Evolutionary conservation across 306 rosid genomes (phyloP), one percentile per base, ranked within the genome.

Genomic region (Corylus avellana): DNA sequence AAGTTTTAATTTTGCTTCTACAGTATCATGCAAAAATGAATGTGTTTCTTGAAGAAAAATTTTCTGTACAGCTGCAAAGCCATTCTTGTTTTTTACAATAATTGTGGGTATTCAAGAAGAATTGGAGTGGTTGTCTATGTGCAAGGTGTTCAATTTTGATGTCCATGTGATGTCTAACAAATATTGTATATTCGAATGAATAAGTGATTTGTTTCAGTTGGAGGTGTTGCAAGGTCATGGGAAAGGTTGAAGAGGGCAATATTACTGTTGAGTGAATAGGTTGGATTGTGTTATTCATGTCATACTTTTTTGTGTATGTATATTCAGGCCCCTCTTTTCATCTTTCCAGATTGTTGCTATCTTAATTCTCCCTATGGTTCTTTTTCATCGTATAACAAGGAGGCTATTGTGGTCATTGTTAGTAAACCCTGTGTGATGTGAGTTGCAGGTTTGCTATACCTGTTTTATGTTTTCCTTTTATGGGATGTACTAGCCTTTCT

Each of bases 401-500:
- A 39, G 64, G 64, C 37, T 57, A 18, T 11, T 59, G 39, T 42
- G 46, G 46, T 25, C 66, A 20, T 59, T 59, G 66, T 59, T 22
- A 59, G 39, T 5, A 1, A 59, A 59, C 35, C 32, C 66, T 29
- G 29, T 59, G 7, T 59, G 66, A 25, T 9, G 8, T 64, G 47
- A 64, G 47, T 64, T 64, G 48, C 70, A 64, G 46, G n/a, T 18
- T 11, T 25, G 70, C 62, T 35, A 59, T 12, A 1, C 50, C 57
- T 0, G 17, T 55, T 78, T 64, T 50, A 20, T 44, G 17, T 78
- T 67, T 82, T 76, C 67, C 54, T 58, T 81, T 17, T 29, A 29
- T 32, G 13, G 13, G 64, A 69, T 72, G 70, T 72, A 53, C 75
- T 83, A 54, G 76, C 44, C 74, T 80, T 77, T 78, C 72, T 81